Evolutionary conservation across 2,329 filamentous ascomycete species (phyloP), one percentile per base, ranked within the genome.

Genomic region (Sporothrix pallida): DNA sequence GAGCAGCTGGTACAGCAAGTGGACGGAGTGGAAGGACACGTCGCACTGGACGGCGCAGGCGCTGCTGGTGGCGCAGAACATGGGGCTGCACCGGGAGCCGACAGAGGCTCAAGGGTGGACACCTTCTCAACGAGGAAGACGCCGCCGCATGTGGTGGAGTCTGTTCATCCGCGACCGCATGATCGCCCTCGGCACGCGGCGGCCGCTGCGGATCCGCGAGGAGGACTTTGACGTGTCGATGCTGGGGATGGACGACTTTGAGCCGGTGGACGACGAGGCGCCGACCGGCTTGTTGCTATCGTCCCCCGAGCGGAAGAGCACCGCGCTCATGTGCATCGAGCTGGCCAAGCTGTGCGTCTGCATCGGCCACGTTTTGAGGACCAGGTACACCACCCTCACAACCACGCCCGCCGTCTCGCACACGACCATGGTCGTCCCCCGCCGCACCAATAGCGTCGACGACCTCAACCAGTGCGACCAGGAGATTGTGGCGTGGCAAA

Each of bases 11-110:
- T 92, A 91, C 76, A 90, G 91, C 78, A 91, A 88, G 20, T 89
- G 89, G 1, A 89, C 92, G 80, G 90, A 91, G 78, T 89, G 91
- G 78, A 92, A 92, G 78, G 90, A 92, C 78, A 91, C 89, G 58
- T 91, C 90, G 87, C 89, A 92, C 78, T 92, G 90, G 90, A 90
- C 91, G 87, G 90, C 90, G 12, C 88, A 92, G 68, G 90, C 89
- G 37, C 85, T 91, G 50, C 91, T 89, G 9, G 83, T 92, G 42
- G 89, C 89, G n/a, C 89, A 91, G 77, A 91, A 89, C 6, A 91
- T 92, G 73, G 90, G 90, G 3, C 83, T 92, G 8, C 90, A 92
- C 79, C 87, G 90, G 69, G 88, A 91, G 77, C 89, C 89, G 68
- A 89, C 91, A 76, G 87, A 54, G 88, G 87, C 74, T 5, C 89